Percentiles rank a stretch among this genome's conserved stretches.
phyloP scores from a whole-genome alignment of 768 basidiomycete genomes.

The Rhizopogon rudus region DNA sequence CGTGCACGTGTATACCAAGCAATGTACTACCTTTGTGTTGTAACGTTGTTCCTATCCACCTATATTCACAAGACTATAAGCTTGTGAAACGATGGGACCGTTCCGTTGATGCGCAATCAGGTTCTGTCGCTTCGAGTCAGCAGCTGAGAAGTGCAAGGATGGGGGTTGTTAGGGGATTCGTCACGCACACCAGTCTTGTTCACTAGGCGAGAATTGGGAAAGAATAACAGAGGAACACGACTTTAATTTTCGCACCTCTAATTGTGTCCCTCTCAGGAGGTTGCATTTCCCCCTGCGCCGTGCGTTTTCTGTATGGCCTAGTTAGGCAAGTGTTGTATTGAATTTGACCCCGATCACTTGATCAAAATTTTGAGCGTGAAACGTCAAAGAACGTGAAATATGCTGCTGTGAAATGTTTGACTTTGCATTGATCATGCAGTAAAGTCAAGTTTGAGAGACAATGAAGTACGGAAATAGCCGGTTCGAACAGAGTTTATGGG shows the following conservation, averaged over 20 bases:
- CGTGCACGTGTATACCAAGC: background rate
- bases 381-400: background rate
- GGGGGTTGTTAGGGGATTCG: background rate
- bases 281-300: background rate
- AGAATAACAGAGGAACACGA: background rate
- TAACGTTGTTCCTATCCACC: background rate
- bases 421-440: background rate
- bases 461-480: constrained; percentile 3
- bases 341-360: background rate
- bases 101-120: background rate
- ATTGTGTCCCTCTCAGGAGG: background rate
- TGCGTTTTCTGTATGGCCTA: background rate
- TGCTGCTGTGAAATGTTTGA: background rate
- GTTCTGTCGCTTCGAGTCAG: background rate
- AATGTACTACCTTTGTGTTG: background rate
- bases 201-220: background rate
- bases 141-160: background rate
- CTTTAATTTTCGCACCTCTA: background rate
- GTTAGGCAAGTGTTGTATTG: constrained; percentile 20
- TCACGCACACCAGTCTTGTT: background rate
- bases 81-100: background rate
- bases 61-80: background rate
- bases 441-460: constrained; percentile 1
- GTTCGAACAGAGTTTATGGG: constrained; percentile 6
- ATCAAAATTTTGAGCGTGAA: background rate